phyloP scores from a whole-genome alignment of 345 rosid genomes.

The Streptanthus diversifolius region DNA sequence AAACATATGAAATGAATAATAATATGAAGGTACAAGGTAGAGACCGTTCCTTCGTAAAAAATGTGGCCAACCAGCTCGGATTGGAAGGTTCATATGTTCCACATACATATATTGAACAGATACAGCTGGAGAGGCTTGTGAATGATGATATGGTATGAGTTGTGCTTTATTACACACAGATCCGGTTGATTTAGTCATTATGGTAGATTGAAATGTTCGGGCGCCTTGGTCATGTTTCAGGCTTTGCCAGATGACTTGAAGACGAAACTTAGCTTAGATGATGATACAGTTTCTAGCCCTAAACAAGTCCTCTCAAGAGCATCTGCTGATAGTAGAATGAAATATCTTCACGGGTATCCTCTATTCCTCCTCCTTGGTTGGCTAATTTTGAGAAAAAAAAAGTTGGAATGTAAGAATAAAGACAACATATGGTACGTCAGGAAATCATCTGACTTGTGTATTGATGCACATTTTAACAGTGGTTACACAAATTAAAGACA shows the following conservation, averaged over 20 bases:
- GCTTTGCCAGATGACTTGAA: constrained; percentile 93
- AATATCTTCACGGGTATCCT: constrained; percentile 87
- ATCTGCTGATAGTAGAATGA: constrained; percentile 84
- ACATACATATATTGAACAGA: constrained; percentile 94
- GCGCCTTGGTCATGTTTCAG: constrained; percentile 45
- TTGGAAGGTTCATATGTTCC: constrained; percentile 89
- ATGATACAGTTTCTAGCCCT: constrained; percentile 84
- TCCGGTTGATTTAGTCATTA: constrained; percentile 8
- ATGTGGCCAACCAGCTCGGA: constrained; percentile 71
- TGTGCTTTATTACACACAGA: constrained; percentile 9
- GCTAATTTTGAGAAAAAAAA: background rate
- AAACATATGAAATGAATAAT: no score
- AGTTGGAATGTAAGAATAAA: constrained; percentile 2
- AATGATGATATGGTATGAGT: constrained; percentile 89
- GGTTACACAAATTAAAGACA: constrained; percentile 65
- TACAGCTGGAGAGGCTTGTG: constrained; percentile 95
- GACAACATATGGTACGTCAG: constrained; percentile 13
- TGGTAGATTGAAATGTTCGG: constrained; percentile 29
- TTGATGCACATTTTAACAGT: constrained; percentile 35
- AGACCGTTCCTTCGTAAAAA: constrained; percentile 72
- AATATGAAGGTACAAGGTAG: constrained; percentile 93
- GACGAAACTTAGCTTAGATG: constrained; percentile 89
- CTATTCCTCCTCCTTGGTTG: constrained; percentile 8
- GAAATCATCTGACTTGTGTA: constrained; percentile 22
- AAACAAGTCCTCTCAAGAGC: constrained; percentile 97